Percentiles rank a stretch among this genome's conserved stretches.
Conservation (phyloP, 148 eudicot genomes). For the Amaranthus cruentus region DNA sequence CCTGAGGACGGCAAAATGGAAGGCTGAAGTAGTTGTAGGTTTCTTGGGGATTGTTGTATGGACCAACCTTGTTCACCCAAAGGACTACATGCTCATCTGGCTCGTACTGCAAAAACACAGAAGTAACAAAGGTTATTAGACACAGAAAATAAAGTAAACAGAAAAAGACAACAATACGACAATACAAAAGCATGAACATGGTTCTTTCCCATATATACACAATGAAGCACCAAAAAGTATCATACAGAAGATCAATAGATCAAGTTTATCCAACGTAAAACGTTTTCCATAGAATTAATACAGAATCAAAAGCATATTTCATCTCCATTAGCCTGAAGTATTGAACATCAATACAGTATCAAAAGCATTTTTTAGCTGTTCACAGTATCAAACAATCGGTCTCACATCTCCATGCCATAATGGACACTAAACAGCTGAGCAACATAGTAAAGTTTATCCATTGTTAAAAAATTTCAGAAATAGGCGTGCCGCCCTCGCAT, state of each 20-base stretch:
- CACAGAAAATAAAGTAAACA: not conserved
- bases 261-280: not conserved
- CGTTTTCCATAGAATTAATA: not conserved
- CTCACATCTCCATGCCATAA: not conserved
- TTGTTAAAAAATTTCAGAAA: not conserved
- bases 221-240: not conserved
- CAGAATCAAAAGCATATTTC: not conserved
- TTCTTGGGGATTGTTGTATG: constrained; percentile 94
- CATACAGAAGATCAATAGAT: not conserved
- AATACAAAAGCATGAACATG: not conserved
- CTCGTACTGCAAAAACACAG: constrained; percentile 54
- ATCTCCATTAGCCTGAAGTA: not conserved
- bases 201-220: not conserved
- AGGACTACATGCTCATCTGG: constrained; percentile 64
- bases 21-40: constrained; percentile 93
- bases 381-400: not conserved
- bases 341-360: not conserved
- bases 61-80: constrained; percentile 99
- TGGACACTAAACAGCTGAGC: not conserved
- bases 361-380: not conserved
- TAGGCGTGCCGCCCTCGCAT: not conserved
- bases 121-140: constrained; percentile 3
- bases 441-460: constrained; percentile 8
- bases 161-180: not conserved
- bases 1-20: constrained; percentile 75